Evolutionary conservation across 225 moss, liverwort and hornwort genomes (phyloP).

Genomic region (Marchantia paleacea): DNA sequence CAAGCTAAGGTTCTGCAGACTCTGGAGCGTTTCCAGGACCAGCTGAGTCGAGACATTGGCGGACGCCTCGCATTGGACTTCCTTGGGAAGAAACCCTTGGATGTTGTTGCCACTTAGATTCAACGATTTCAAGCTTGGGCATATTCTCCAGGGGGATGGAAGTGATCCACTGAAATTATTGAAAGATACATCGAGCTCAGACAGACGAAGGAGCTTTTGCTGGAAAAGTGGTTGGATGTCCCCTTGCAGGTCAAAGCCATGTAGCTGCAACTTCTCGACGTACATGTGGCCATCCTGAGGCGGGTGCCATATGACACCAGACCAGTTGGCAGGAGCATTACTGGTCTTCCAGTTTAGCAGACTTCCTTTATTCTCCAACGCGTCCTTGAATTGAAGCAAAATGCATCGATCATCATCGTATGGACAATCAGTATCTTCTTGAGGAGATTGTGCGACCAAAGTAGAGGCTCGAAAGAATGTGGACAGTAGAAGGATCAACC

Average conservation of each 20-base stretch:
- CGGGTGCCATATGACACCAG: conserved; percentile 27
- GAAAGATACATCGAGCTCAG: conserved; percentile 24
- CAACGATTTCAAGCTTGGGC: conserved; percentile 13
- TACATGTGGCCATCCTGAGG: neutral
- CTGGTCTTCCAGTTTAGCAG: conserved; percentile 19
- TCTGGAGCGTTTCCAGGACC: neutral
- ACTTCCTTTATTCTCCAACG: conserved; percentile 1
- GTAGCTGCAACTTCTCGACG: conserved; percentile 32
- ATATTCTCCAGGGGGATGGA: conserved; percentile 21
- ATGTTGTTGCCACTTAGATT: conserved; percentile 29
- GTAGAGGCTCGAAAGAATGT: conserved; percentile 8
- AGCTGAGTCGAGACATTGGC: neutral
- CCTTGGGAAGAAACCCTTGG: conserved; percentile 16
- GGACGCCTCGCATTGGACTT: neutral
- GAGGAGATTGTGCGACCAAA: neutral
- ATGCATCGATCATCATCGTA: conserved; percentile 26
- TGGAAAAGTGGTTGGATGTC: conserved; percentile 27
- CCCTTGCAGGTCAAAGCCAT: conserved; percentile 9
- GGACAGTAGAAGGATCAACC: conserved; percentile 7
- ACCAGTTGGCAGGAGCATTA: conserved; percentile 13
- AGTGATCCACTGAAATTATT: conserved; percentile 13
- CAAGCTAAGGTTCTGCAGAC: neutral
- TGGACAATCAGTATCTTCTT: neutral
- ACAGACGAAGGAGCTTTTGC: conserved; percentile 21
- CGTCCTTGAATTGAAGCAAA: conserved; percentile 22